Evolutionary conservation across 805 yeast species (phyloP).

Genomic region (Wickerhamiella musiphila): DNA sequence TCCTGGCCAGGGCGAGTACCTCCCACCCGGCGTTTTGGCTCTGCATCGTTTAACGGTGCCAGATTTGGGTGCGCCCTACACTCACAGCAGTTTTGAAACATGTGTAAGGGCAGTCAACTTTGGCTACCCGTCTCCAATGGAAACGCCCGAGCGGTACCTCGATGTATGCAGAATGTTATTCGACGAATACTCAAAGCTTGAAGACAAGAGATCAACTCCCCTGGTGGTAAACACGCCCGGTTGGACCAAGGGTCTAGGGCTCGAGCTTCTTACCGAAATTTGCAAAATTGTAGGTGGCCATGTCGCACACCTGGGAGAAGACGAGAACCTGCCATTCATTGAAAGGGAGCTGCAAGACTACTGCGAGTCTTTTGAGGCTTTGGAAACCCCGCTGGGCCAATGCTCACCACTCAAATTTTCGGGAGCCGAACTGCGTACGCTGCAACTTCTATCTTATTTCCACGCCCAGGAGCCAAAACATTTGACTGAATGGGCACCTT

Average conservation of each 20-base stretch:
- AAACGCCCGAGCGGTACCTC: slow-evolving; percentile 41
- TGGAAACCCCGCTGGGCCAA: slow-evolving; percentile 19
- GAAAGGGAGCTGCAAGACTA: slow-evolving; percentile 9
- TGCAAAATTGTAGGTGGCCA: slow-evolving; percentile 31
- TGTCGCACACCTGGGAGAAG: slow-evolving; percentile 36
- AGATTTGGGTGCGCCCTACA: slow-evolving; percentile 25
- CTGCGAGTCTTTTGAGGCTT: slow-evolving; percentile 7
- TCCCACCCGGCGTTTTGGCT: slow-evolving; percentile 55
- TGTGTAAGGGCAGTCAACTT: slow-evolving; percentile 25
- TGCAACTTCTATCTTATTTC: slow-evolving; percentile 18
- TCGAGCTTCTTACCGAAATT: slow-evolving; percentile 38
- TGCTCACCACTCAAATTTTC: slow-evolving; percentile 15
- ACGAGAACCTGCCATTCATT: slow-evolving; percentile 15
- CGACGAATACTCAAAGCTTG: slow-evolving; percentile 14
- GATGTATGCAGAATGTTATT: slow-evolving; percentile 27
- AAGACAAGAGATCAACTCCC: slow-evolving; percentile 1
- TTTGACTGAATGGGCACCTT: slow-evolving; percentile 20
- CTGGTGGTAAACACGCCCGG: slow-evolving; percentile 71
- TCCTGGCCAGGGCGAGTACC: slow-evolving; percentile 76
- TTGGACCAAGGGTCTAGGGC: slow-evolving; percentile 81
- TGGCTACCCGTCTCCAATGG: slow-evolving; percentile 56
- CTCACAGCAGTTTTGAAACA: slow-evolving; percentile 17
- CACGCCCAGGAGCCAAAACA: slow-evolving; percentile 17
- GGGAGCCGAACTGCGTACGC: slow-evolving; percentile 13
- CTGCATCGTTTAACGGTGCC: slow-evolving; percentile 24